These are phyloP conservation scores for Flaveria sonorensis DNA, from an alignment of 129 eudicot genomes.

Conservation along the genomic window DNA sequence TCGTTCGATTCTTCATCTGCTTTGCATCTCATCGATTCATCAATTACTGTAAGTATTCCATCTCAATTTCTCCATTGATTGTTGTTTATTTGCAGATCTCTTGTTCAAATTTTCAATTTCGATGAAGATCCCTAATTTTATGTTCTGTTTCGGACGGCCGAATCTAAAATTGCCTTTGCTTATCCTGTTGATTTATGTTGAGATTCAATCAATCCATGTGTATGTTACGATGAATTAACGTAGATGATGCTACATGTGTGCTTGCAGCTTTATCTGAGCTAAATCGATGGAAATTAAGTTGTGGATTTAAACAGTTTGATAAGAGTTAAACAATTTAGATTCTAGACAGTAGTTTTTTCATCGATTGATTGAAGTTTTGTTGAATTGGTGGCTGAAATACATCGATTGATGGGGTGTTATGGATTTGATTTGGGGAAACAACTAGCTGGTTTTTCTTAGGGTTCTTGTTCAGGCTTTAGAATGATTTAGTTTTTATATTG, in stretches of 20 bases:
- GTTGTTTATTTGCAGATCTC: conserved; percentile 1
- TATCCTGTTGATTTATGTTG: neutral
- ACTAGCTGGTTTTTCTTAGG: neutral
- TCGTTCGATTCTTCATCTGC: conserved; percentile 27
- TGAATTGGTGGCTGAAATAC: conserved; percentile 1
- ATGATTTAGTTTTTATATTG: neutral
- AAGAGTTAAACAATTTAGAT: neutral
- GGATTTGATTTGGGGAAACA: conserved; percentile 27
- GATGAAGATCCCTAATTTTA: conserved; percentile 36
- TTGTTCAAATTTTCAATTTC: neutral
- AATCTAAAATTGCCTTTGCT: conserved; percentile 1
- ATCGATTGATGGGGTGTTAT: conserved; percentile 24
- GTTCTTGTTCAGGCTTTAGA: neutral
- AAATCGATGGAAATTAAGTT: conserved; percentile 1
- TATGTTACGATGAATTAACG: neutral
- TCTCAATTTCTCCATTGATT: conserved; percentile 28
- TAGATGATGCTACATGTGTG: conserved; percentile 2
- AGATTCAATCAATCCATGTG: neutral
- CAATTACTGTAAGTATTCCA: conserved; percentile 33
- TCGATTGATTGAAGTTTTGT: conserved; percentile 5
- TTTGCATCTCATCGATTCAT: conserved; percentile 20
- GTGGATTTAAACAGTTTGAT: conserved; percentile 15
- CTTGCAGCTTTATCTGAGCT: conserved; percentile 22
- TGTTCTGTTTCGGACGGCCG: neutral
- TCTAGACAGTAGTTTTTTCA: neutral